phyloP scores from a whole-genome alignment of 2,329 filamentous ascomycete species.

The Orbilia quercus region DNA sequence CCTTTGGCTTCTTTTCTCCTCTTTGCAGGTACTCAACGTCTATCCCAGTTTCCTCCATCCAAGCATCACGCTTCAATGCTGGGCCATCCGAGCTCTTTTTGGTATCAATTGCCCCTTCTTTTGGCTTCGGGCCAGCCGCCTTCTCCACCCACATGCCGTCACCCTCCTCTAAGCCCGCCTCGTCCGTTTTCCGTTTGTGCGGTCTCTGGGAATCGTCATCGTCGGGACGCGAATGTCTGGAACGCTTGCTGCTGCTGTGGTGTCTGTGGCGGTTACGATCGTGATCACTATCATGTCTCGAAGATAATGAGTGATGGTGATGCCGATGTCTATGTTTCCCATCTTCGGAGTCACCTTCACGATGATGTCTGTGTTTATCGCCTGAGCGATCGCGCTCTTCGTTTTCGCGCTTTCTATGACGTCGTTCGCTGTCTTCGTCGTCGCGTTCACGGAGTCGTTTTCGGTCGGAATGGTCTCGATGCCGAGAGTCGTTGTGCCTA shows the following conservation, averaged over 20 bases:
- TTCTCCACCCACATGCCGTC: constrained; percentile 55
- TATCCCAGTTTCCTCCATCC: constrained; percentile 91
- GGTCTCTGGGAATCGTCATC: constrained; percentile 61
- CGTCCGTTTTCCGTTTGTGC: constrained; percentile 58
- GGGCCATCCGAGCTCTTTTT: constrained; percentile 62
- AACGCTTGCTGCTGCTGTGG: constrained; percentile 65
- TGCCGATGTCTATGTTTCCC: constrained; percentile 71
- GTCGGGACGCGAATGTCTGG: constrained; percentile 61
- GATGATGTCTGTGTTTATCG: constrained; percentile 61
- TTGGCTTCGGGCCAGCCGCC: constrained; percentile 59
- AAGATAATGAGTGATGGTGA: constrained; percentile 72
- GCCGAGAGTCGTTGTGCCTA: constrained; percentile 23
- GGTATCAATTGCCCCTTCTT: constrained; percentile 52
- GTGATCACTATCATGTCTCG: constrained; percentile 66
- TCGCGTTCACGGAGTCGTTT: constrained; percentile 54
- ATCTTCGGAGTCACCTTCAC: constrained; percentile 62
- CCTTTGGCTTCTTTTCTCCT: constrained; percentile 67
- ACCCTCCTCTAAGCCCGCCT: constrained; percentile 29
- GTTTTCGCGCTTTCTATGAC: constrained; percentile 62
- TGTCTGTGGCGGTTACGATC: constrained; percentile 64
- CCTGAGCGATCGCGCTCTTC: constrained; percentile 64
- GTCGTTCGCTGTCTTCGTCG: constrained; percentile 49
- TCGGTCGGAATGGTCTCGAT: constrained; percentile 41
- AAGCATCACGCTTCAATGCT: constrained; percentile 77
- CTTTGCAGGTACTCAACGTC: constrained; percentile 84